These are phyloP conservation scores for Quercus gilva DNA, from an alignment of 306 rosid genomes.

Conservation along the genomic window DNA sequence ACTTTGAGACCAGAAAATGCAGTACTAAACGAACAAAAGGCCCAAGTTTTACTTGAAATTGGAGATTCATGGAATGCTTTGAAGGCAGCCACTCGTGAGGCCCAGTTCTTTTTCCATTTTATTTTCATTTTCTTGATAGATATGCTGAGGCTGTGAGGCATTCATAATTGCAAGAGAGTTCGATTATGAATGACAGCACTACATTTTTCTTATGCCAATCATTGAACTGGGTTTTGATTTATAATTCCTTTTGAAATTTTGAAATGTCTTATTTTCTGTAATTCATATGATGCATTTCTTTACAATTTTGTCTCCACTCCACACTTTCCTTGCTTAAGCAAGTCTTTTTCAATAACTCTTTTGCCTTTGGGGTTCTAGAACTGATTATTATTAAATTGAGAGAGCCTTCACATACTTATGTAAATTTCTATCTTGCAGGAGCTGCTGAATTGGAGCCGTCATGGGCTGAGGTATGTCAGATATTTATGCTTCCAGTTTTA, in stretches of 20 bases:
- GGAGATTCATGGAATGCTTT: conserved; percentile 92
- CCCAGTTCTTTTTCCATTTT: conserved; percentile 15
- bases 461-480: conserved; percentile 79
- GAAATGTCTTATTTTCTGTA: not conserved
- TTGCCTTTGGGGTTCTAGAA: not conserved
- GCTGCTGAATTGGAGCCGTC: conserved; percentile 84
- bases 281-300: not conserved
- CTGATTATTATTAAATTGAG: conserved; percentile 1
- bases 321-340: not conserved
- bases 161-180: not conserved
- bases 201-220: not conserved
- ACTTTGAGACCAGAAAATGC: conserved; percentile 66
- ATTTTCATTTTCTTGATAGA: not conserved
- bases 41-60: conserved; percentile 79
- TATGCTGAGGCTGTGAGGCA: not conserved
- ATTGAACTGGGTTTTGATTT: not conserved
- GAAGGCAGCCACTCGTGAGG: conserved; percentile 81
- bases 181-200: not conserved
- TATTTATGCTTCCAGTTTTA: not conserved
- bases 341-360: not conserved
- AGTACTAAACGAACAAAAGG: conserved; percentile 79
- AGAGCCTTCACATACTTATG: conserved; percentile 13
- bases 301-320: not conserved
- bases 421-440: conserved; percentile 49
- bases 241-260: not conserved